phyloP scores from a whole-genome alignment of 2,329 filamentous ascomycete genomes.

The Aureobasidium sp. region DNA sequence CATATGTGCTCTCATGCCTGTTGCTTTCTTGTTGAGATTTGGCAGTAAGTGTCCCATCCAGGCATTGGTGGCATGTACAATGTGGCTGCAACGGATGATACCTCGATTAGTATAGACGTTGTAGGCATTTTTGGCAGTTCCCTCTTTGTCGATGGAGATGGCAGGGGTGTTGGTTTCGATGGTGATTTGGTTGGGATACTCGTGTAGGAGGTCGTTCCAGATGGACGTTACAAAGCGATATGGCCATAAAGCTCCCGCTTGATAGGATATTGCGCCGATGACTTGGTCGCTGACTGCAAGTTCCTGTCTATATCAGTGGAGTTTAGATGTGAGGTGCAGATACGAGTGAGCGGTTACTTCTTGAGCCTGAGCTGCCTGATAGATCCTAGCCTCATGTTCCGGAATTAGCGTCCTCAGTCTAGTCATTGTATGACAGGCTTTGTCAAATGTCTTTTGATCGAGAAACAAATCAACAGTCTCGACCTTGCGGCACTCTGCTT shows the following conservation, averaged over 20 bases:
- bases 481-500: neutral
- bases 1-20: neutral
- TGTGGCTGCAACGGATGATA: slow-evolving; percentile 13
- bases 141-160: slow-evolving; percentile 15
- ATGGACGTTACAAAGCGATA: neutral
- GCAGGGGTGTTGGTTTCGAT: slow-evolving; percentile 24
- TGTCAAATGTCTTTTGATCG: neutral
- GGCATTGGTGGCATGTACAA: slow-evolving; percentile 19
- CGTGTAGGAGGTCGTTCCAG: neutral
- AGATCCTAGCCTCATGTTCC: neutral
- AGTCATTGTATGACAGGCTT: neutral
- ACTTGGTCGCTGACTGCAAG: neutral
- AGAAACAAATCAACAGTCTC: neutral
- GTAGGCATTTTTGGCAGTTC: slow-evolving; percentile 19
- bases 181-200: slow-evolving; percentile 13
- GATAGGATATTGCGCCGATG: neutral
- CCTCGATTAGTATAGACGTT: slow-evolving; percentile 15
- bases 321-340: too few relatives aligned
- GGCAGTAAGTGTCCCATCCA: slow-evolving; percentile 20
- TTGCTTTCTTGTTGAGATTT: slow-evolving; percentile 13
- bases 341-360: neutral
- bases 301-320: too few relatives aligned
- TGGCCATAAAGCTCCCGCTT: neutral
- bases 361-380: neutral
- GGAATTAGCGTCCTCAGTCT: neutral